Base-by-base conservation (phyloP, 163 green algal species). In the Botryococcus braunii region DNA sequence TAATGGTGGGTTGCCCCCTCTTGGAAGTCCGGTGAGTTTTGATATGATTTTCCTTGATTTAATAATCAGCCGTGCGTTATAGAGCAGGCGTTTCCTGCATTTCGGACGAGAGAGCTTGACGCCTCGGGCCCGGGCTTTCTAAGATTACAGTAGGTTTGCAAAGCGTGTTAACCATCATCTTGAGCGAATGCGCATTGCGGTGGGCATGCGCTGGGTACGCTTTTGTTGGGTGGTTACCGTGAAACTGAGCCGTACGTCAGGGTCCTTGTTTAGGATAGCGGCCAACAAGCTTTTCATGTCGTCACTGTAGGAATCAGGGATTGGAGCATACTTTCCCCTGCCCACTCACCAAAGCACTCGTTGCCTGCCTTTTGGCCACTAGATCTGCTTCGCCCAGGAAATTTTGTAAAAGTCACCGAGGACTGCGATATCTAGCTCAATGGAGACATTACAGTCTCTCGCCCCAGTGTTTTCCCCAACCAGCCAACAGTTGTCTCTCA, bases 251-350 rank as follows among this genome's bases (percentile, higher is more conserved):
- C 70, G 62, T 1, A 43, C 52, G 41, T 71, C 56, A 4, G 70
- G 70, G 25, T 75, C 55, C 40, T 63, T 62, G 36, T 75, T 50
- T 34, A 75, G 65, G 31, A 76, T 46, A 0, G 56, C 65, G 17
- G 68, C 57, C 57, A 69, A 47, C 27, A 76, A 34, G 38, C 48
- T 43, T 34, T 66, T 65, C 50, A 82, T 36, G n/a, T 80, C 69
- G 1, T 62, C 41, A 55, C 65, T 76, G 75, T 75, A 82, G 13
- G 58, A 48, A 2, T 34, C 66, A 0, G 75, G 72, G 39, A 84
- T 73, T 21, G 78, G 78, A 2, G 58, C 39, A 43, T 73, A 76
- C 34, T 56, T 60, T 36, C 69, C 77, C 7, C 77, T 72, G 62
- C 77, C n/a, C n/a, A 69, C 25, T 65, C 65, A 56, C 35, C 36